These are phyloP conservation scores for Pyricularia sp. DNA, from an alignment of 2,329 filamentous ascomycete species.

Conservation along the genomic window DNA sequence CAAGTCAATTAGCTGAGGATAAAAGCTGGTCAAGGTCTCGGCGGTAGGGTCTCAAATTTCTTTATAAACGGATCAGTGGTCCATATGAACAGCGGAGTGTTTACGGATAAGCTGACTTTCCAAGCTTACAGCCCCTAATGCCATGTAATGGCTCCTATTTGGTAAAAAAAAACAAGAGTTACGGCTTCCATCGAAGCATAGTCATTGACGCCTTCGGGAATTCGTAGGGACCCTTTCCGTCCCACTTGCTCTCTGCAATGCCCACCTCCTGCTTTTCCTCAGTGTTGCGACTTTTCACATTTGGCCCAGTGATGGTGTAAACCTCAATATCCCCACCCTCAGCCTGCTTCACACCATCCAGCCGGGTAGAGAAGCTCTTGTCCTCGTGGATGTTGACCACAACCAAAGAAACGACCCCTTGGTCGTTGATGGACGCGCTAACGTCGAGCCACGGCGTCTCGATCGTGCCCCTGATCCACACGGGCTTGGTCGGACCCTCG, in stretches of 20 bases:
- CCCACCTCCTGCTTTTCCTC: constrained; percentile 47
- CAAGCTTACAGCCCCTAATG: not conserved
- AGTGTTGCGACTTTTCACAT: constrained; percentile 51
- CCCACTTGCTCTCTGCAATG: constrained; percentile 45
- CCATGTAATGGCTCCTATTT: not conserved
- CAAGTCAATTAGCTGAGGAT: not conserved
- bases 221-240: constrained; percentile 48
- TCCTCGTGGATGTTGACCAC: constrained; percentile 65
- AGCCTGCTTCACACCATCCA: constrained; percentile 40
- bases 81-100: not conserved
- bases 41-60: not conserved
- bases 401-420: constrained; percentile 53
- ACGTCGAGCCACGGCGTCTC: constrained; percentile 65
- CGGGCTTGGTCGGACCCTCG: constrained; percentile 54
- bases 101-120: not conserved
- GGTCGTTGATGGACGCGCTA: constrained; percentile 47
- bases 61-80: not conserved
- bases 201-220: constrained; percentile 66
- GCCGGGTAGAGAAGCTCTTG: constrained; percentile 45
- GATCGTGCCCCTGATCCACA: constrained; percentile 54
- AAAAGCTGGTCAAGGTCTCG: not conserved
- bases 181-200: constrained; percentile 42
- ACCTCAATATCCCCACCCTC: constrained; percentile 41
- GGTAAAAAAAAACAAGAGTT: too few species aligned
- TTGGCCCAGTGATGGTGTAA: constrained; percentile 51